Evolutionary conservation across 345 rosid genomes (phyloP).

Genomic region (Eucalyptus erythrocorys): DNA sequence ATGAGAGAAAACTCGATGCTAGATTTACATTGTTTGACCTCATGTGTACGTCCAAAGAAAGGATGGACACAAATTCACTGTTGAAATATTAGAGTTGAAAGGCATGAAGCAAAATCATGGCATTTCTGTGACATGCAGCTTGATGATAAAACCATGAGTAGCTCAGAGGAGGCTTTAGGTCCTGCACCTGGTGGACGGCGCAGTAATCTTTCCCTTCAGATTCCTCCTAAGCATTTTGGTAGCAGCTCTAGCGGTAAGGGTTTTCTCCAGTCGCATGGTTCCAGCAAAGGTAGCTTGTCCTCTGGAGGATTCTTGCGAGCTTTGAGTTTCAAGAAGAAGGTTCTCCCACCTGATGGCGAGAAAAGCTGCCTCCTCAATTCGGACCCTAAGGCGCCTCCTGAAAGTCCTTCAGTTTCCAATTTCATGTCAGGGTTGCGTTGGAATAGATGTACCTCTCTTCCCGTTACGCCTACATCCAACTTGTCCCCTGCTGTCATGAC

Average conservation of each 20-base stretch:
- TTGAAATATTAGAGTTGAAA: background rate
- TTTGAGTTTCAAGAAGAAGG: conserved; percentile 67
- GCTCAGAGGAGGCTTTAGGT: conserved; percentile 15
- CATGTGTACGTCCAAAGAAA: background rate
- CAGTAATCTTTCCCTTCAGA: conserved; percentile 68
- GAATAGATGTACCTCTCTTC: conserved; percentile 76
- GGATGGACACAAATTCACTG: background rate
- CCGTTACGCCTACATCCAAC: conserved; percentile 48
- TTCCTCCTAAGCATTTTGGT: conserved; percentile 55
- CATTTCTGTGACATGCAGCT: background rate
- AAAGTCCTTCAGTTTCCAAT: conserved; percentile 25
- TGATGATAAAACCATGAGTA: background rate
- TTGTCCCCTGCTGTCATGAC: conserved; percentile 50
- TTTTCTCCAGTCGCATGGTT: conserved; percentile 29
- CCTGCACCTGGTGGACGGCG: conserved; percentile 35
- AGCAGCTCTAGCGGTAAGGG: conserved; percentile 30
- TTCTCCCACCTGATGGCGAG: conserved; percentile 33
- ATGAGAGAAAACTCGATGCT: background rate
- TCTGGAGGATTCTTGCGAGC: conserved; percentile 55
- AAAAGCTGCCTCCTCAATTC: conserved; percentile 57
- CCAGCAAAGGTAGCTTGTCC: conserved; percentile 45
- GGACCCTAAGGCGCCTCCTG: conserved; percentile 26
- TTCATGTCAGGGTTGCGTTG: conserved; percentile 35
- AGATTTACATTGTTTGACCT: background rate
- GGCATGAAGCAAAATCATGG: background rate